Conservation (phyloP, 2,329 filamentous ascomycete species). For the Colletotrichum musae region DNA sequence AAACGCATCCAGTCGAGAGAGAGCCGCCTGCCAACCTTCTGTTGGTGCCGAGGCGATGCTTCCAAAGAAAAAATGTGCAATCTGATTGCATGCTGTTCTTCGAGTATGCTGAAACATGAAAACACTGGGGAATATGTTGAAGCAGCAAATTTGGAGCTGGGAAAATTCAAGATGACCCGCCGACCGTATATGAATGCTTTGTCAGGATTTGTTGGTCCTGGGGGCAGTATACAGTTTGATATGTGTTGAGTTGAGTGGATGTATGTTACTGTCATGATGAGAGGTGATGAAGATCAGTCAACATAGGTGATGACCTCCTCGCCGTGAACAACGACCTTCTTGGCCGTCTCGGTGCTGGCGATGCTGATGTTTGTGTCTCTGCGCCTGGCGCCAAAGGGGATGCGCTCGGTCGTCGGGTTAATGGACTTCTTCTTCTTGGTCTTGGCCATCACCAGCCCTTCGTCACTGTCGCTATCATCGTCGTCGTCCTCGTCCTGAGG, state of each 20-base stretch:
- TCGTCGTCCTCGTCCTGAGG: constrained; percentile 56
- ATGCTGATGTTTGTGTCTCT: constrained; percentile 74
- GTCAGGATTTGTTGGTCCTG: neutral
- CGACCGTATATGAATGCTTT: constrained; percentile 18
- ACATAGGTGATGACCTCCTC: constrained; percentile 24
- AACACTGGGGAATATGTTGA: neutral
- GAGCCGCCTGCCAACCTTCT: constrained; percentile 13
- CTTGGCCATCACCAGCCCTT: constrained; percentile 68
- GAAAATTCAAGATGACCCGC: constrained; percentile 7
- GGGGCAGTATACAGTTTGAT: constrained; percentile 25
- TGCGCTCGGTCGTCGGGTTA: constrained; percentile 43
- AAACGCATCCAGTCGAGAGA: constrained; percentile 14
- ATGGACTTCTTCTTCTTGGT: constrained; percentile 59
- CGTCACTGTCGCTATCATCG: constrained; percentile 69
- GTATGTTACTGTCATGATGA: constrained; percentile 9
- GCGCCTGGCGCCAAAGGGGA: constrained; percentile 59
- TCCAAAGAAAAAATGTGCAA: constrained; percentile 29
- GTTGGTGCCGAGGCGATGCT: constrained; percentile 7
- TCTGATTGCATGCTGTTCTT: constrained; percentile 40
- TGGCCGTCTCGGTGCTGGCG: constrained; percentile 75
- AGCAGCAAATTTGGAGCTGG: neutral
- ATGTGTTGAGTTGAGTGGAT: constrained; percentile 14
- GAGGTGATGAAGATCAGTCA: constrained; percentile 12
- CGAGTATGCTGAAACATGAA: constrained; percentile 18
- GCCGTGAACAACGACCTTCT: constrained; percentile 56